A percentile compares a stretch with the other conserved stretches of the same genome.
Conservation (phyloP, 805 yeast genomes). For the Ogataea corticis region DNA sequence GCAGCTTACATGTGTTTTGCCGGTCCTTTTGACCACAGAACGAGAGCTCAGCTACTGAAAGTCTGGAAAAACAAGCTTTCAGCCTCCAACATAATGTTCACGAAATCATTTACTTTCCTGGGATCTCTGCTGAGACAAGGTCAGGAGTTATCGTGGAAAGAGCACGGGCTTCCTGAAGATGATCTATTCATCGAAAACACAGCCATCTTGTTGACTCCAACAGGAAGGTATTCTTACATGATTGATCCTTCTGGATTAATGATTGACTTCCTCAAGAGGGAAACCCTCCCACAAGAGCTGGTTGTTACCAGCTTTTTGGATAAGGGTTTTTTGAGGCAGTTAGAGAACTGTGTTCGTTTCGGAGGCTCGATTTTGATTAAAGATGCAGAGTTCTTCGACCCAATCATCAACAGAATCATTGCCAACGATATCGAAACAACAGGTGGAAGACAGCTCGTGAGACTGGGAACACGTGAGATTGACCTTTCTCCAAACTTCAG, state of each 20-base stretch:
- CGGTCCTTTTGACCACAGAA: constrained; percentile 44
- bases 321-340: constrained; percentile 58
- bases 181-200: constrained; percentile 65
- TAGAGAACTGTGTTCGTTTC: constrained; percentile 81
- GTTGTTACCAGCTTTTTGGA: constrained; percentile 71
- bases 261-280: constrained; percentile 40
- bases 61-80: constrained; percentile 33
- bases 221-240: constrained; percentile 50
- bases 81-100: constrained; percentile 40
- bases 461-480: constrained; percentile 60
- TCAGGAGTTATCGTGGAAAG: constrained; percentile 52
- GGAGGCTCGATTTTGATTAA: constrained; percentile 73
- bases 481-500: constrained; percentile 68
- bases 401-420: constrained; percentile 64
- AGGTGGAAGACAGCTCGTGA: constrained; percentile 70
- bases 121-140: constrained; percentile 41
- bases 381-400: constrained; percentile 82
- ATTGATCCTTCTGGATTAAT: constrained; percentile 70
- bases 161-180: constrained; percentile 56
- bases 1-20: constrained; percentile 63
- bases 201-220: constrained; percentile 40
- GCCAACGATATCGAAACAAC: constrained; percentile 57
- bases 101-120: constrained; percentile 35
- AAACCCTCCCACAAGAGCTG: constrained; percentile 38
- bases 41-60: constrained; percentile 36